phyloP scores from a whole-genome alignment of 1,139 yeast species.

The Blastobotrys serpentis region DNA sequence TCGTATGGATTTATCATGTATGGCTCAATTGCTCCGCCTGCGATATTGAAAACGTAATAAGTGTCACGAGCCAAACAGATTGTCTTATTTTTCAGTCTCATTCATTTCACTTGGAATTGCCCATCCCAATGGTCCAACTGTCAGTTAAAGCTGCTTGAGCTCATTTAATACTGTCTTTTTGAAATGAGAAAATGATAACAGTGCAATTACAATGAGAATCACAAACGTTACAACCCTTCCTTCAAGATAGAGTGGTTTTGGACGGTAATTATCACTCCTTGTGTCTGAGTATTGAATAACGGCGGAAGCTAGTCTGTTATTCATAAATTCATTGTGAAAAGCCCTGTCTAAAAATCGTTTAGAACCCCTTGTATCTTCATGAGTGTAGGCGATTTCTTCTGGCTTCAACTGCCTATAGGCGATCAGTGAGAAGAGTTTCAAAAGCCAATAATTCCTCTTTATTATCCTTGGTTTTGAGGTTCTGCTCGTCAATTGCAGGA shows the following conservation, averaged over 20 bases:
- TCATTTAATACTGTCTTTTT: constrained; percentile 39
- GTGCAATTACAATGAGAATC: constrained; percentile 38
- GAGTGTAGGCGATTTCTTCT: too few species aligned
- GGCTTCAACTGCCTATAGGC: too few species aligned
- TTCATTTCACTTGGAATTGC: constrained; percentile 55
- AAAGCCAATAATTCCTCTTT: too few species aligned
- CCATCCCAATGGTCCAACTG: constrained; percentile 58
- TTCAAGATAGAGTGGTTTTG: constrained; percentile 44
- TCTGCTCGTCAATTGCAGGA: too few species aligned
- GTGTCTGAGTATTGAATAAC: too few species aligned
- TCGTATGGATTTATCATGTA: constrained; percentile 59
- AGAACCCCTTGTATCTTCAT: too few species aligned
- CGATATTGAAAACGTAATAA: constrained; percentile 44
- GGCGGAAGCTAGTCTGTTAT: too few species aligned
- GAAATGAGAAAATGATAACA: constrained; percentile 29
- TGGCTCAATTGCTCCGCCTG: constrained; percentile 48
- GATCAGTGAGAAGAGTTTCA: too few species aligned
- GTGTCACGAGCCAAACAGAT: constrained; percentile 53
- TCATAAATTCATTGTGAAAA: too few species aligned
- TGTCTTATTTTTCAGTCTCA: constrained; percentile 53
- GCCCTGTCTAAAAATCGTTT: too few species aligned
- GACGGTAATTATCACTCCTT: too few species aligned
- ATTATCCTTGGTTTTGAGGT: too few species aligned
- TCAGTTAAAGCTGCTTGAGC: constrained; percentile 19
- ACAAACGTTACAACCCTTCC: constrained; percentile 39